Evolutionary conservation across 108 stramenopile species (phyloP).

Genomic region (Pseudonitzschia delicatissima): DNA sequence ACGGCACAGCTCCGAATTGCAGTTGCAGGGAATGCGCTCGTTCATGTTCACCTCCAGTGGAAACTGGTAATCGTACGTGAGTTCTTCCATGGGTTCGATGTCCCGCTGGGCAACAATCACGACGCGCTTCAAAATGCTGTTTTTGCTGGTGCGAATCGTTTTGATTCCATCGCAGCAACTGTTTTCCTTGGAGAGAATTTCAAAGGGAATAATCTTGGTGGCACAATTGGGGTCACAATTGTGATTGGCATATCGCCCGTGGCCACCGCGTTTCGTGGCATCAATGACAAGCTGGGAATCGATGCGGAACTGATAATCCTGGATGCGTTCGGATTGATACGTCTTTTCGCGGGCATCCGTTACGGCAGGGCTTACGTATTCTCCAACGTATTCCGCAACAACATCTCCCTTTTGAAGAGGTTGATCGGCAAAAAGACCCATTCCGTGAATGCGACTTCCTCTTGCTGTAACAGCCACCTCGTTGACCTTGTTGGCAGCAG

Average conservation of each 20-base stretch:
- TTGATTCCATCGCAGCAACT: not conserved
- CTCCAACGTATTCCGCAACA: slow-evolving; percentile 96
- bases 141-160: not conserved
- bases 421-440: slow-evolving; percentile 80
- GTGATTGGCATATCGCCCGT: slow-evolving; percentile 95
- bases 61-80: slow-evolving; percentile 98
- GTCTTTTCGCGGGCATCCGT: slow-evolving; percentile 84
- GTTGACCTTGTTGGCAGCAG: slow-evolving; percentile 29
- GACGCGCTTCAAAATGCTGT: slow-evolving; percentile 61
- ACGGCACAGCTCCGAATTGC: slow-evolving; percentile 64
- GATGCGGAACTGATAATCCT: slow-evolving; percentile 94
- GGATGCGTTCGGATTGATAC: slow-evolving; percentile 83
- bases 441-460: slow-evolving; percentile 76
- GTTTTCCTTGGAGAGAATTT: slow-evolving; percentile 8
- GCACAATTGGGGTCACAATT: slow-evolving; percentile 94
- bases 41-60: slow-evolving; percentile 72
- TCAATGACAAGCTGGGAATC: slow-evolving; percentile 88
- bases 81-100: slow-evolving; percentile 88
- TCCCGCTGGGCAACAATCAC: slow-evolving; percentile 86
- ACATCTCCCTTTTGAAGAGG: slow-evolving; percentile 73
- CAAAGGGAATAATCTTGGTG: slow-evolving; percentile 72
- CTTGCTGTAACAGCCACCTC: slow-evolving; percentile 61
- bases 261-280: slow-evolving; percentile 88
- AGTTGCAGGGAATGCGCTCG: slow-evolving; percentile 74
- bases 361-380: slow-evolving; percentile 80